A percentile compares a stretch with the other conserved stretches of the same genome.
Evolutionary conservation across 2,329 filamentous ascomycete genomes (phyloP).

Genomic region (Piedraia hortae): DNA sequence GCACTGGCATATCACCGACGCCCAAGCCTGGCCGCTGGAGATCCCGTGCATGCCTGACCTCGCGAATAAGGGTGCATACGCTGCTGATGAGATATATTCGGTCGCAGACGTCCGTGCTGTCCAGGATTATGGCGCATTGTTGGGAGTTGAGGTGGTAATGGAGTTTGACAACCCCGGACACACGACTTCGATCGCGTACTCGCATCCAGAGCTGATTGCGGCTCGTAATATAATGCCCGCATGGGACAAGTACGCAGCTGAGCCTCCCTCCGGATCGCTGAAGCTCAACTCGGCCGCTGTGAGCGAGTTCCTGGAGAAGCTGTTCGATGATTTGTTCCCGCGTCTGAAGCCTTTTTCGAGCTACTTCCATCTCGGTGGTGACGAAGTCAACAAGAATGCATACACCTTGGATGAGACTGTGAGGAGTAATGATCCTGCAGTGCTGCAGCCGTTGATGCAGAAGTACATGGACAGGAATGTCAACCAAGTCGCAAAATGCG

Average conservation of each 20-base stretch:
- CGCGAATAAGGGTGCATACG: constrained; percentile 46
- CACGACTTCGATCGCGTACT: constrained; percentile 36
- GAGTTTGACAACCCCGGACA: constrained; percentile 67
- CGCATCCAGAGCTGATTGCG: constrained; percentile 43
- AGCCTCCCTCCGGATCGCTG: constrained; percentile 34
- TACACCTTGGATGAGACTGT: constrained; percentile 50
- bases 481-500: constrained; percentile 30
- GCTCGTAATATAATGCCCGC: constrained; percentile 28
- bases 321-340: constrained; percentile 54
- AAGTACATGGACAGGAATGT: constrained; percentile 47
- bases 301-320: constrained; percentile 38
- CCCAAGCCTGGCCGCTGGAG: constrained; percentile 64
- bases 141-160: constrained; percentile 43
- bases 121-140: constrained; percentile 39
- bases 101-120: constrained; percentile 35
- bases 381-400: constrained; percentile 56
- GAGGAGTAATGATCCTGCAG: constrained; percentile 30
- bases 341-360: constrained; percentile 38
- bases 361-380: constrained; percentile 68
- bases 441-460: constrained; percentile 52
- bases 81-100: constrained; percentile 36
- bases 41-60: constrained; percentile 49
- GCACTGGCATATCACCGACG: constrained; percentile 58
- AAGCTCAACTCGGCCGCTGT: constrained; percentile 50
- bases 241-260: constrained; percentile 25